These are phyloP conservation scores for Eimeria praecox DNA, from an alignment of 169 alveolate genomes.

Conservation along the genomic window DNA sequence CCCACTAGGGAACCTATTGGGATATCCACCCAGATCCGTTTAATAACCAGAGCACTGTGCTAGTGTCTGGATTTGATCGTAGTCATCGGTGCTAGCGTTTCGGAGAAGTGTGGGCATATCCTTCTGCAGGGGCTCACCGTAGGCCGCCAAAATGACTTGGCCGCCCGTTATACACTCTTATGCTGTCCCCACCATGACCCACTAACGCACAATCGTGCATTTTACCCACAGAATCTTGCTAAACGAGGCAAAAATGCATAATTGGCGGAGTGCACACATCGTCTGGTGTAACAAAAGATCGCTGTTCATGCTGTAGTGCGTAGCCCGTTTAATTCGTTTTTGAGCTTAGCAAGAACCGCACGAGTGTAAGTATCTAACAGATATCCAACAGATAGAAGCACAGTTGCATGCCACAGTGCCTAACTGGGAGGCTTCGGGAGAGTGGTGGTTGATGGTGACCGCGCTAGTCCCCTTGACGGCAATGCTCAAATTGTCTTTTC, in stretches of 20 bases:
- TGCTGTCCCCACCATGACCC: neutral
- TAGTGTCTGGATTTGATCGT: neutral
- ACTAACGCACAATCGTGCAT: neutral
- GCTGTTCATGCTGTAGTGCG: neutral
- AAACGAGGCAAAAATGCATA: neutral
- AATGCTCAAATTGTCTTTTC: too few relatives aligned
- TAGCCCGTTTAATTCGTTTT: neutral
- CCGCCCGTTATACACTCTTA: neutral
- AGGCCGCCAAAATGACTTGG: neutral
- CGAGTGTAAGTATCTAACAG: too few relatives aligned
- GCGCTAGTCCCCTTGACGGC: too few relatives aligned
- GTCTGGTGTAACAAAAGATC: neutral
- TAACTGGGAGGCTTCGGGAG: neutral
- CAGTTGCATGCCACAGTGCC: too few relatives aligned
- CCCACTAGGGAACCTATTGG: neutral
- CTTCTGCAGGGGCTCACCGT: neutral
- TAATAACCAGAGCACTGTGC: neutral
- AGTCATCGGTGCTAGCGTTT: neutral
- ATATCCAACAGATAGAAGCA: too few relatives aligned
- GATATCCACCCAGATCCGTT: neutral
- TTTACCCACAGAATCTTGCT: neutral
- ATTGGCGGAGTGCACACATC: neutral
- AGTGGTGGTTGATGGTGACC: neutral
- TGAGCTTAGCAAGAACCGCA: neutral
- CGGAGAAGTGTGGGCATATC: neutral